Evolutionary conservation across 768 basidiomycete genomes (phyloP).

Genomic region (Phallus indusiatus): DNA sequence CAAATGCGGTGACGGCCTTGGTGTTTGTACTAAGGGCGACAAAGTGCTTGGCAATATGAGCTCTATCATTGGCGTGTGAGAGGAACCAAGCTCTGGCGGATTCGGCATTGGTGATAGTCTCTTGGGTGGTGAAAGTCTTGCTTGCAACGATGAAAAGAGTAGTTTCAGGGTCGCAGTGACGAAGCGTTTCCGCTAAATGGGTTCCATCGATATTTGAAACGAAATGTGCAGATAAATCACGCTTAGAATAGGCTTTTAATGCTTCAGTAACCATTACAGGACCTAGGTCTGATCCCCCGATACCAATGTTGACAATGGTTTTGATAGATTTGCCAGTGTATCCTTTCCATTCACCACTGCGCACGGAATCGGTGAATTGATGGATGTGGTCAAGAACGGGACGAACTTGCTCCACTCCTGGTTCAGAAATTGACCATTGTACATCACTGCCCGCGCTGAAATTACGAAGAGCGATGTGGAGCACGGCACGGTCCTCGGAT

Average conservation of each 20-base stretch:
- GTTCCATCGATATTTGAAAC: slow-evolving; percentile 99
- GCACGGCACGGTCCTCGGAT: slow-evolving; percentile 92
- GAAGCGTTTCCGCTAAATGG: slow-evolving; percentile 84
- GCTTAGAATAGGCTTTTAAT: slow-evolving; percentile 85
- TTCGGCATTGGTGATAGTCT: slow-evolving; percentile 98
- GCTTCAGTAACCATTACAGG: slow-evolving; percentile 99
- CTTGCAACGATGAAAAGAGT: slow-evolving; percentile 98
- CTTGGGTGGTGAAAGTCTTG: slow-evolving; percentile 99
- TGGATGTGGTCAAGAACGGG: slow-evolving; percentile 86
- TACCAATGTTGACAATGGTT: slow-evolving; percentile 97
- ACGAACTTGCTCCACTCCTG: slow-evolving; percentile 73
- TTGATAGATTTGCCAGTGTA: slow-evolving; percentile 94
- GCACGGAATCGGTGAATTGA: slow-evolving; percentile 74
- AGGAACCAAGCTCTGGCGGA: slow-evolving; percentile 95
- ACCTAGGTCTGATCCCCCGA: slow-evolving; percentile 95
- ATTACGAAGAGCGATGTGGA: slow-evolving; percentile 88
- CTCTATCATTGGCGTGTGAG: slow-evolving; percentile 68
- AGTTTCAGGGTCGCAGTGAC: slow-evolving; percentile 75
- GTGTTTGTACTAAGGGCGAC: slow-evolving; percentile 97
- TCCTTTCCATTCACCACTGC: slow-evolving; percentile 88
- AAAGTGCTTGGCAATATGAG: slow-evolving; percentile 97
- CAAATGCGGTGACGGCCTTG: slow-evolving; percentile 88
- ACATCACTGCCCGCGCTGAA: slow-evolving; percentile 29
- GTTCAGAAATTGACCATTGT: slow-evolving; percentile 72
- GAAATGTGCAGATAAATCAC: slow-evolving; percentile 80